phyloP scores from a whole-genome alignment of 371 early-diverging fungal species.

The Funneliformis caledonium region DNA sequence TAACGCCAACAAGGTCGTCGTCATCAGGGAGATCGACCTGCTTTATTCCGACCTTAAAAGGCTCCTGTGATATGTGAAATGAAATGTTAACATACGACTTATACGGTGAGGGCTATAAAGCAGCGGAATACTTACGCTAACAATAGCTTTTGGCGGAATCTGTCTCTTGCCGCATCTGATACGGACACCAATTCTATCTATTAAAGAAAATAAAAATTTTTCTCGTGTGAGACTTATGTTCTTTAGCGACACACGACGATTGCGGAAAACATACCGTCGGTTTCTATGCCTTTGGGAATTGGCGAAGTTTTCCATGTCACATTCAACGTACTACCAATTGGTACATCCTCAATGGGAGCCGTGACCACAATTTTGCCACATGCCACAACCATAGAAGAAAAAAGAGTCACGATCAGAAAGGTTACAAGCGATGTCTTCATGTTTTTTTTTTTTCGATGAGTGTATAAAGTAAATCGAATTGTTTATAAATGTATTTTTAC shows the following conservation, averaged over 20 bases:
- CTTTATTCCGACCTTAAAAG: no score
- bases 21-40: no score
- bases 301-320: not conserved
- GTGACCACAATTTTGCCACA: not conserved
- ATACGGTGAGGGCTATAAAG: no score
- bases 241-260: not conserved
- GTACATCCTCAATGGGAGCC: not conserved
- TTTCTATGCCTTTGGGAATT: not conserved
- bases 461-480: not conserved
- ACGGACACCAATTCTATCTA: slow-evolving; percentile 6
- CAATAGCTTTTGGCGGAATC: no score
- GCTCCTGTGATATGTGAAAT: no score
- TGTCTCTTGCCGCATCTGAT: not conserved
- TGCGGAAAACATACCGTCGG: not conserved
- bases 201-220: not conserved
- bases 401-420: not conserved
- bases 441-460: not conserved
- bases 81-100: no score
- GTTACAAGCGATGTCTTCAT: not conserved
- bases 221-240: not conserved
- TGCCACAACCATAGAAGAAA: not conserved
- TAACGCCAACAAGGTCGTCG: no score
- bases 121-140: no score
- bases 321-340: not conserved
- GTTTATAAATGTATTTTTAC: not conserved